These are phyloP conservation scores for Phialophora expanda DNA, from an alignment of 2,329 filamentous ascomycete genomes.

Conservation along the genomic window DNA sequence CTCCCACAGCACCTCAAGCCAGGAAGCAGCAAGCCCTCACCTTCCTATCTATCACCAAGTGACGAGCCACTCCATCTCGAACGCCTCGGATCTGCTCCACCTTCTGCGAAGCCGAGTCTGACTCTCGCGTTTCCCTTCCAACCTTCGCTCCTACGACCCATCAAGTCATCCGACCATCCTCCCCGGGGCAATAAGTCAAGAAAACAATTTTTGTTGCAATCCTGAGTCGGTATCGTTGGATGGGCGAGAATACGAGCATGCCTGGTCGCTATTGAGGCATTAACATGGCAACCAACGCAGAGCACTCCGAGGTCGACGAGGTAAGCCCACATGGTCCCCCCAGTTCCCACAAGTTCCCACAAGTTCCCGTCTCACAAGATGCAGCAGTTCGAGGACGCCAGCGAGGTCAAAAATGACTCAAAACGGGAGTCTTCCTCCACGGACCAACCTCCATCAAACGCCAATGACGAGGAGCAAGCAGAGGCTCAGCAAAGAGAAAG, in stretches of 20 bases:
- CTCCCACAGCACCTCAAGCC: not conserved
- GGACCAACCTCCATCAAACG: slow-evolving; percentile 14
- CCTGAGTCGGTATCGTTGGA: not conserved
- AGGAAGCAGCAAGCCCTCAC: not conserved
- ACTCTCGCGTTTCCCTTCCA: not conserved
- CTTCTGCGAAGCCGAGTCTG: not conserved
- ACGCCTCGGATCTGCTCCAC: not conserved
- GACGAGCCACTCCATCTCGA: not conserved
- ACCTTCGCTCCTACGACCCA: not conserved
- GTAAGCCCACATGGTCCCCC: slow-evolving; percentile 38
- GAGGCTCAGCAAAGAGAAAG: slow-evolving; percentile 18
- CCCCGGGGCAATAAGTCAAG: not conserved
- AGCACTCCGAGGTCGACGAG: slow-evolving; percentile 52
- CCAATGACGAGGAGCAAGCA: slow-evolving; percentile 18
- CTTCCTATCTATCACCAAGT: not conserved
- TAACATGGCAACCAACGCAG: slow-evolving; percentile 44
- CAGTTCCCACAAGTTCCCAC: too few relatives aligned
- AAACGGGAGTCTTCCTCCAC: slow-evolving; percentile 21
- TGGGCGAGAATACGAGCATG: slow-evolving; percentile 11
- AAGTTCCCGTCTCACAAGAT: slow-evolving; percentile 45
- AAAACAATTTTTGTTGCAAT: not conserved
- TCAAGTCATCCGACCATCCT: not conserved
- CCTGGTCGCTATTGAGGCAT: slow-evolving; percentile 9
- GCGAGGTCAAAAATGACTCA: slow-evolving; percentile 47
- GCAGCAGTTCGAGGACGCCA: slow-evolving; percentile 84